Conservation (phyloP, 2,329 filamentous ascomycete genomes). For the Coleophoma cylindrospora region DNA sequence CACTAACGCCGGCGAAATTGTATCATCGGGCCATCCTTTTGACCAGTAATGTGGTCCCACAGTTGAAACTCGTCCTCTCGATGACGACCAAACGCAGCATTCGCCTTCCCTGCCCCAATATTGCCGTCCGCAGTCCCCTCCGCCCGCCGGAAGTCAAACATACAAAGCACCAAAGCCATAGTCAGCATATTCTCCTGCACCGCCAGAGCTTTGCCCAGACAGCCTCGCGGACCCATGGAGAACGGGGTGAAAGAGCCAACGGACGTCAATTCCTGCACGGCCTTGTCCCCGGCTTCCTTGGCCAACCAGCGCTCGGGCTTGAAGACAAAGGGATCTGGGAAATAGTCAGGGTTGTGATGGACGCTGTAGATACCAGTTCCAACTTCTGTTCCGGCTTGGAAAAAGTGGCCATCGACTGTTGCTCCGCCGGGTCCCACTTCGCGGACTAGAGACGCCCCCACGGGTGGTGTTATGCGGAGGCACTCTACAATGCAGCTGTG, state of each 20-base stretch:
- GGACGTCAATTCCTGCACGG: conserved; percentile 8
- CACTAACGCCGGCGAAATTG: not conserved
- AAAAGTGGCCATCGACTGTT: conserved; percentile 16
- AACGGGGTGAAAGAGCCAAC: conserved; percentile 24
- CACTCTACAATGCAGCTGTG: conserved; percentile 31
- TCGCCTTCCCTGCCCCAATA: conserved; percentile 8
- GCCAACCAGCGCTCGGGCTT: conserved; percentile 39
- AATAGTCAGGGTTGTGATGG: conserved; percentile 38
- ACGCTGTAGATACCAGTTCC: conserved; percentile 38
- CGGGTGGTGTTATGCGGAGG: conserved; percentile 17
- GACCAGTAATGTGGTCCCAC: not conserved
- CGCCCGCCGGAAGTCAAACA: not conserved
- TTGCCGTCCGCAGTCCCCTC: not conserved
- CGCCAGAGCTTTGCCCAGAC: conserved; percentile 23
- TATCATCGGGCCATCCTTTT: not conserved
- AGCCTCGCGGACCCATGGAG: conserved; percentile 27
- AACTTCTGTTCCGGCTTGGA: conserved; percentile 35
- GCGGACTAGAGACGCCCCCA: conserved; percentile 7
- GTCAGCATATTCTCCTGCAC: conserved; percentile 6
- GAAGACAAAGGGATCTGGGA: conserved; percentile 32
- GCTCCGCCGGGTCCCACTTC: conserved; percentile 9
- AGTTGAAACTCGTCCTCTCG: not conserved
- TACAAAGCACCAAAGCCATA: not conserved
- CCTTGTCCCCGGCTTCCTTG: not conserved
- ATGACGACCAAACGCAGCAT: not conserved